These are phyloP conservation scores for Oryza australiensis DNA, from an alignment of 176 grass and related monocot species.

Conservation along the genomic window DNA sequence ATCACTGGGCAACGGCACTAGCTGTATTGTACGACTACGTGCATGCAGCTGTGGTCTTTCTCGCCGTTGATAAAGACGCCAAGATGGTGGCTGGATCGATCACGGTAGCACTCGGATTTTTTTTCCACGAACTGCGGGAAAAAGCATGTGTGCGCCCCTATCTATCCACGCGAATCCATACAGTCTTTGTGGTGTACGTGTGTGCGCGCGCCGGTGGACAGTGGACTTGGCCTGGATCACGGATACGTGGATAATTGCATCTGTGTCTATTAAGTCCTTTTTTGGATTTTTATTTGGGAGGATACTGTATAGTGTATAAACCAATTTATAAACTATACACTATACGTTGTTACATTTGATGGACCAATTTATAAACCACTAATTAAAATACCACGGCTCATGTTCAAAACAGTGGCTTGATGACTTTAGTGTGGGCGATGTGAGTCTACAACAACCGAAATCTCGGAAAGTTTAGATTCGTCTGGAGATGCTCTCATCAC, in stretches of 20 bases:
- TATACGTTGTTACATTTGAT: neutral
- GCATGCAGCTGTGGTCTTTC: neutral
- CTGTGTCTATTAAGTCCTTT: neutral
- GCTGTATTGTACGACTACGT: neutral
- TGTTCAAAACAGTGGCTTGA: neutral
- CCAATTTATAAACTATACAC: neutral
- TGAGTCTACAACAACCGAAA: neutral
- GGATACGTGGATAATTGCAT: neutral
- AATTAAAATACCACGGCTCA: neutral
- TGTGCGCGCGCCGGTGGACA: neutral
- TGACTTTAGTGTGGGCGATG: neutral
- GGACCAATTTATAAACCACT: neutral
- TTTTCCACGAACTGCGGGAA: neutral
- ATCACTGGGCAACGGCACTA: neutral
- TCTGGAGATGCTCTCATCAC: neutral
- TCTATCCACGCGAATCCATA: conserved; percentile 2
- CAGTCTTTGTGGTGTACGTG: neutral
- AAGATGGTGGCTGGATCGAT: neutral
- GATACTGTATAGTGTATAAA: neutral
- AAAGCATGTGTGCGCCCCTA: neutral
- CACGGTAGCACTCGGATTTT: neutral
- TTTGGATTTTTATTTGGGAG: neutral
- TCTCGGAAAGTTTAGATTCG: neutral
- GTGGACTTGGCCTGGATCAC: neutral
- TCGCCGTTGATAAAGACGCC: neutral